phyloP scores from a whole-genome alignment of 768 basidiomycete species.

The Myochromella boudieri region DNA sequence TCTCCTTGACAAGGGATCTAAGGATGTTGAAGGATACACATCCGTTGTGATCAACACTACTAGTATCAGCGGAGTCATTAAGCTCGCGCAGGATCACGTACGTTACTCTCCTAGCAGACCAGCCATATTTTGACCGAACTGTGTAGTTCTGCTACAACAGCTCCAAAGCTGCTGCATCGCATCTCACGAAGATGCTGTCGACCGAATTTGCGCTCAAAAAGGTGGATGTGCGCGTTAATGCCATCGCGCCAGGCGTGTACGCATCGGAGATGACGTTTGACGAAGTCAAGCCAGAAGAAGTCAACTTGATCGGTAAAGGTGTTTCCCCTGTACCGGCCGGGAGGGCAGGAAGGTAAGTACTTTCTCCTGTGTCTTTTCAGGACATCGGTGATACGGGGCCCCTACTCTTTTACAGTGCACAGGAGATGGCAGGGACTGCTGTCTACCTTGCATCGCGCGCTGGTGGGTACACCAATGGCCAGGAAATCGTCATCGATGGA shows the following conservation, averaged over 20 bases:
- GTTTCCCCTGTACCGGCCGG: slow-evolving; percentile 49
- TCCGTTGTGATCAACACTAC: slow-evolving; percentile 77
- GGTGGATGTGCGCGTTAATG: slow-evolving; percentile 69
- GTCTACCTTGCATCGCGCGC: slow-evolving; percentile 75
- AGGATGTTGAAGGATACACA: slow-evolving; percentile 54
- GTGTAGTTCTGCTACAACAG: slow-evolving; percentile 79
- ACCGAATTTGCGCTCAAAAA: slow-evolving; percentile 73
- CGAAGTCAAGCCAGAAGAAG: slow-evolving; percentile 32
- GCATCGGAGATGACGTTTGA: slow-evolving; percentile 74
- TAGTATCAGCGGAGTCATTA: slow-evolving; percentile 71
- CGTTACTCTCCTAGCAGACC: slow-evolving; percentile 23
- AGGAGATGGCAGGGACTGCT: slow-evolving; percentile 77
- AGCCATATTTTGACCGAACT: neutral
- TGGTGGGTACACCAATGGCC: slow-evolving; percentile 75
- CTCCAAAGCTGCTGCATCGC: slow-evolving; percentile 74
- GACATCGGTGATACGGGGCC: too few relatives aligned
- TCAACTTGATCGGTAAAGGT: slow-evolving; percentile 57
- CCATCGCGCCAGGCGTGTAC: slow-evolving; percentile 75
- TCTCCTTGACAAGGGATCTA: slow-evolving; percentile 69
- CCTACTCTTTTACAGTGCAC: slow-evolving; percentile 38
- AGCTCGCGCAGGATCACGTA: slow-evolving; percentile 76
- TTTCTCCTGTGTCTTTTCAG: neutral
- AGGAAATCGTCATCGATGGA: slow-evolving; percentile 77
- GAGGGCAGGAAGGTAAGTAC: slow-evolving; percentile 41
- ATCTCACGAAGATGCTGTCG: slow-evolving; percentile 74